Conservation (phyloP, 306 rosid genomes). For the Sicyos edulis region DNA sequence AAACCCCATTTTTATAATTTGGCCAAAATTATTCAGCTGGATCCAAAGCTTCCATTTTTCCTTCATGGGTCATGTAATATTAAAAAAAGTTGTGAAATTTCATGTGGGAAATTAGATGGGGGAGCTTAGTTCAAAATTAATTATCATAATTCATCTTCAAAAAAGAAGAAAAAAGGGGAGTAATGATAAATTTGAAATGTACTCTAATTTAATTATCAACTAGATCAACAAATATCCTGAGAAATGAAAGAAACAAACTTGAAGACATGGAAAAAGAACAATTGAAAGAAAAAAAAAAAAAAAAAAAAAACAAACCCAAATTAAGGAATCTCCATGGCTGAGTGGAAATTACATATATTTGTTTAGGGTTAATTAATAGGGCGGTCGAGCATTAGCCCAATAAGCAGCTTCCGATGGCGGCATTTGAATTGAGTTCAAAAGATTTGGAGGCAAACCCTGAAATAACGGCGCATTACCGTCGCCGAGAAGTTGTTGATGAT, state of each 20-base stretch:
- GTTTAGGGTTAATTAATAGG: constrained; percentile 35
- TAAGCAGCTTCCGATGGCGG: constrained; percentile 66
- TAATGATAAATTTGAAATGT: constrained; percentile 16
- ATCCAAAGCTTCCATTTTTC: background rate
- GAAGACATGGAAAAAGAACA: background rate
- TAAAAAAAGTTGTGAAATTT: background rate
- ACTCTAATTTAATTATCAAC: constrained; percentile 14
- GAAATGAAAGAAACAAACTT: background rate
- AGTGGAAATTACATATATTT: no score
- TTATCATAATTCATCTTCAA: background rate
- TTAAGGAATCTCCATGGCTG: constrained; percentile 1
- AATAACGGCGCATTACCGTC: constrained; percentile 57
- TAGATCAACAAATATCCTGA: constrained; percentile 6
- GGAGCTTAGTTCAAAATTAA: background rate
- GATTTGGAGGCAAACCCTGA: constrained; percentile 75
- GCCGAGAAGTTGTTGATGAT: constrained; percentile 36
- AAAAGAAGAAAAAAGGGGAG: background rate
- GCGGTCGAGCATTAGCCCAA: constrained; percentile 75
- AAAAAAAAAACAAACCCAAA: background rate
- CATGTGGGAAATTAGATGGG: background rate
- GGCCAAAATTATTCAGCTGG: background rate
- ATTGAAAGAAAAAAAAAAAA: background rate
- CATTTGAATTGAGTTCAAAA: constrained; percentile 75
- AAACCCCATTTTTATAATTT: background rate
- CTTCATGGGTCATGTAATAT: background rate